Evolutionary conservation across 140 eudicot genomes (phyloP).

Genomic region (Anethum foeniculum): DNA sequence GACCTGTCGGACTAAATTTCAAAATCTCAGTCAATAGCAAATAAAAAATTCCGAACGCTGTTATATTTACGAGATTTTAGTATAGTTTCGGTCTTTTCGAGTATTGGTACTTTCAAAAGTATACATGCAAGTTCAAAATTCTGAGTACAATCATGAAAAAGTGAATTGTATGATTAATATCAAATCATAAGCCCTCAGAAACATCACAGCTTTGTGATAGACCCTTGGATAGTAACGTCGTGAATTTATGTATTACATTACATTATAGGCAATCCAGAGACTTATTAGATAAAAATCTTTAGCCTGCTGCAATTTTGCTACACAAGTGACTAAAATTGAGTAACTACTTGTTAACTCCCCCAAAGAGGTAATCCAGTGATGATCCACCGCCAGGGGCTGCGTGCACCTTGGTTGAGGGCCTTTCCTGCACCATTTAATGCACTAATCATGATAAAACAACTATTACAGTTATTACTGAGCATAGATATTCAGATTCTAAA

Average conservation of each 20-base stretch:
- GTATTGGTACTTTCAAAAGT: not conserved
- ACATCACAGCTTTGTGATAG: not conserved
- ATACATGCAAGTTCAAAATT: not conserved
- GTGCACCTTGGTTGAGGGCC: conserved; percentile 40
- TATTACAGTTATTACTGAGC: not conserved
- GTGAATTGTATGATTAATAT: not conserved
- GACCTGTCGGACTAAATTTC: not conserved
- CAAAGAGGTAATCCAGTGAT: conserved; percentile 36
- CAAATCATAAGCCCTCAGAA: not conserved
- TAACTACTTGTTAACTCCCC: conserved; percentile 22
- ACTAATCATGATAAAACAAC: not conserved
- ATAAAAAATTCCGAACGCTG: not conserved
- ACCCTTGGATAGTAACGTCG: not conserved
- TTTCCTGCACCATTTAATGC: conserved; percentile 22
- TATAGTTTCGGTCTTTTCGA: not conserved
- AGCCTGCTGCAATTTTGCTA: not conserved
- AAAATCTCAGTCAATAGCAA: not conserved
- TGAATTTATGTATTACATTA: not conserved
- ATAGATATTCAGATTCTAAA: not conserved
- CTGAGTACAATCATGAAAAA: not conserved
- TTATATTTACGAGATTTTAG: not conserved
- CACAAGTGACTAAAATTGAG: not conserved
- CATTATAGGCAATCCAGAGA: not conserved
- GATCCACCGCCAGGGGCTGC: conserved; percentile 47
- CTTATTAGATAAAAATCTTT: not conserved